Conservation (phyloP, 257 asterid species). For the Primulina tabacum region DNA sequence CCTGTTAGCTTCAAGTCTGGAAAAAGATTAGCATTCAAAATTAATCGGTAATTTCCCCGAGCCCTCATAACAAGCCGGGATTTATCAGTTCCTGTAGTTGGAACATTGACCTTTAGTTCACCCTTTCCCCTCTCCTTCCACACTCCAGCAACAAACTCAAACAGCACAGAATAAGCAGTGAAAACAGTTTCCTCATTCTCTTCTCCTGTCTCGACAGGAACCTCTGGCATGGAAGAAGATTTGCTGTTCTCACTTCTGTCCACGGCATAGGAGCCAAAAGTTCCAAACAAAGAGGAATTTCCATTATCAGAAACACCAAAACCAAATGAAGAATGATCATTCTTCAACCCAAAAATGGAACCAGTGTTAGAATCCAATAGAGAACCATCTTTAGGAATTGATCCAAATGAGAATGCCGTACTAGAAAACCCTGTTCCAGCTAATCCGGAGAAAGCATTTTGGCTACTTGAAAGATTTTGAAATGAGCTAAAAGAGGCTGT, state of each 20-base stretch:
- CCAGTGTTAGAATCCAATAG: constrained; percentile 25
- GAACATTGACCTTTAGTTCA: constrained; percentile 68
- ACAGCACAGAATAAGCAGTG: constrained; percentile 64
- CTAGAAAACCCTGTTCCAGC: constrained; percentile 85
- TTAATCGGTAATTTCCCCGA: constrained; percentile 74
- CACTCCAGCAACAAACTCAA: constrained; percentile 58
- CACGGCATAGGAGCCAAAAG: constrained; percentile 28
- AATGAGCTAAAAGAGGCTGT: constrained; percentile 68
- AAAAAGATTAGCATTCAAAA: constrained; percentile 77
- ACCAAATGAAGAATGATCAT: constrained; percentile 17
- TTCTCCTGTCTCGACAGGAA: constrained; percentile 68
- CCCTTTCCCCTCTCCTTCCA: constrained; percentile 98
- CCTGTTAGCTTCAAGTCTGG: constrained; percentile 87
- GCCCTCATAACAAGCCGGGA: constrained; percentile 85
- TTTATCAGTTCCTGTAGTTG: constrained; percentile 50
- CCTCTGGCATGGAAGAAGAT: constrained; percentile 57
- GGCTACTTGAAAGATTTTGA: constrained; percentile 74
- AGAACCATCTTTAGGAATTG: constrained; percentile 37
- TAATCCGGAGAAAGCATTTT: constrained; percentile 86
- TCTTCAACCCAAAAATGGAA: constrained; percentile 41
- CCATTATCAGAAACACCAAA: constrained; percentile 49
- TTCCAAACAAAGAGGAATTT: constrained; percentile 44
- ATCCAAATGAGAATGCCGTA: constrained; percentile 42
- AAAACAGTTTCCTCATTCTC: constrained; percentile 68
- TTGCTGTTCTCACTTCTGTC: constrained; percentile 43